Evolutionary conservation across 306 rosid species (phyloP).

Genomic region (Castanospermum australe): DNA sequence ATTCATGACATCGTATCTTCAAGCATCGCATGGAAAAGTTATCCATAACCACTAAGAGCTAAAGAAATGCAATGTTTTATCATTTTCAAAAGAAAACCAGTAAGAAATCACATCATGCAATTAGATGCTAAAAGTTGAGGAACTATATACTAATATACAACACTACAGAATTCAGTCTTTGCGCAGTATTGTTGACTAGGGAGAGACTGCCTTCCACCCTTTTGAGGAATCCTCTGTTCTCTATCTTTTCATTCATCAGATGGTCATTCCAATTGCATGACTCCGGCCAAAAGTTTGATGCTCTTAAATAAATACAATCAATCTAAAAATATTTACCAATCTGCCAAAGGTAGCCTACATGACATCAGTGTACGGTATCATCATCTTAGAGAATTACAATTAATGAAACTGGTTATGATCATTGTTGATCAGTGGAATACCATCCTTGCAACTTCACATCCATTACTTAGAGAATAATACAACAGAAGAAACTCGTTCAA

Average conservation of each 20-base stretch:
- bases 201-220: conserved; percentile 22
- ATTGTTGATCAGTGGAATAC: conserved; percentile 18
- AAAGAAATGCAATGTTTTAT: not conserved
- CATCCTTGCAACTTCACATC: conserved; percentile 14
- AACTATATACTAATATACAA: conserved; percentile 20
- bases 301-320: conserved; percentile 20
- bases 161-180: conserved; percentile 3
- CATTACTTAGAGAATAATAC: conserved; percentile 18
- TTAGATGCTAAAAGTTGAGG: conserved; percentile 14
- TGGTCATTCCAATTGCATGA: conserved; percentile 33
- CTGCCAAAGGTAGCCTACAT: conserved; percentile 38
- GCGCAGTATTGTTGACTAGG: conserved; percentile 3
- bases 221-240: not conserved
- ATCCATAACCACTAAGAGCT: not conserved
- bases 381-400: conserved; percentile 25
- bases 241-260: conserved; percentile 27
- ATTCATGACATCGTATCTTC: not conserved
- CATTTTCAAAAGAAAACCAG: not conserved
- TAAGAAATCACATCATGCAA: conserved; percentile 2
- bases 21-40: not conserved
- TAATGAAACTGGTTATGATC: conserved; percentile 22
- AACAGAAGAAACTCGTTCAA: conserved; percentile 22
- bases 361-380: conserved; percentile 19
- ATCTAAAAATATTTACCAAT: conserved; percentile 36
- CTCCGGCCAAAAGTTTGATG: conserved; percentile 32